Percentiles rank a stretch among this genome's conserved stretches.
Evolutionary conservation across 2,329 filamentous ascomycete species (phyloP).

Genomic region (Emydomyces testavorans): DNA sequence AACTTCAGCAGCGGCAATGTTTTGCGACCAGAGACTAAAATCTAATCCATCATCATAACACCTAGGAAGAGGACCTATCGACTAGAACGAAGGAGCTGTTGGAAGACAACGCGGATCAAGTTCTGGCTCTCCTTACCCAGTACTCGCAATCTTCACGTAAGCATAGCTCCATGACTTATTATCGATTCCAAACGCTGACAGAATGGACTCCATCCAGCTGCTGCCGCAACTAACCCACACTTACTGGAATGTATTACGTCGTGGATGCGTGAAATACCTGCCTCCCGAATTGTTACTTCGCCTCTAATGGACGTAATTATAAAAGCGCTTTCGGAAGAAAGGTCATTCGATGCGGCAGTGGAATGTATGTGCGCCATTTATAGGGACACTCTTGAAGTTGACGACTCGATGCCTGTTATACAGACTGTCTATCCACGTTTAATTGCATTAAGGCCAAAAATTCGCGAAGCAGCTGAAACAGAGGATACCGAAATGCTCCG

Average conservation of each 20-base stretch:
- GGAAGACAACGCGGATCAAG: conserved; percentile 78
- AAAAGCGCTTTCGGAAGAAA: conserved; percentile 57
- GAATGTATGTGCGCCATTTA: conserved; percentile 90
- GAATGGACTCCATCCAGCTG: conserved; percentile 40
- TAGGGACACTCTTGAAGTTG: conserved; percentile 82
- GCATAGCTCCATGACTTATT: conserved; percentile 9
- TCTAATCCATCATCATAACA: conserved; percentile 41
- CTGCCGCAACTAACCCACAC: conserved; percentile 73
- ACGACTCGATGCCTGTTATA: conserved; percentile 75
- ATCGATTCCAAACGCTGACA: not conserved
- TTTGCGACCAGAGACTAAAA: conserved; percentile 23
- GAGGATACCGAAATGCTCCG: conserved; percentile 81
- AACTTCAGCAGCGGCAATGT: conserved; percentile 18
- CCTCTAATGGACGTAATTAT: conserved; percentile 73
- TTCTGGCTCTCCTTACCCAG: conserved; percentile 74
- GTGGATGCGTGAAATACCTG: conserved; percentile 87
- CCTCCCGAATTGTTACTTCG: conserved; percentile 71
- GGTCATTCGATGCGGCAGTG: conserved; percentile 73
- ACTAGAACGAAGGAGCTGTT: conserved; percentile 78
- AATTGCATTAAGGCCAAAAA: conserved; percentile 62
- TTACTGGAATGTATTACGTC: conserved; percentile 92
- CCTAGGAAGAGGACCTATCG: conserved; percentile 86
- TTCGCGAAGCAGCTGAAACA: conserved; percentile 60
- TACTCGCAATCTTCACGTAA: conserved; percentile 85
- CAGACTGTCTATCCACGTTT: conserved; percentile 71